Evolutionary conservation across 2,329 filamentous ascomycete species (phyloP), one percentile per base, ranked within the genome.

Genomic region (Sporothrix curviconia): DNA sequence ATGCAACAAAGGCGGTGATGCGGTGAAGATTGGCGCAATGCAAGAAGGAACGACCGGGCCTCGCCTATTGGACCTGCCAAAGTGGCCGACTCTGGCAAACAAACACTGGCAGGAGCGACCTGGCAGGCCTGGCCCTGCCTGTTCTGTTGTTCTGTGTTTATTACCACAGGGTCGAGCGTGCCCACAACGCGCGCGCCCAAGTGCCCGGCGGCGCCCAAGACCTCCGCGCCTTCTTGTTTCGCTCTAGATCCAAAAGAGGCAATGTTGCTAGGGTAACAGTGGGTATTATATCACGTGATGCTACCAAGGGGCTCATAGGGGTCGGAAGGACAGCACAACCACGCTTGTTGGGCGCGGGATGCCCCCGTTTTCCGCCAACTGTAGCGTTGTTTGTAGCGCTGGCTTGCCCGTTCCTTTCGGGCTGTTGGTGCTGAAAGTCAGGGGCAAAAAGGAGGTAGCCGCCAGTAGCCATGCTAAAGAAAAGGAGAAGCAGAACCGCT

Each of bases 201-300:
- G 24, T 7, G 32, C 47, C 47, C 30, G 47, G 32, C 14, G n/a
- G 12, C 9, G 32, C 32, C 32, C 47, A 50, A 50, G 15, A 40
- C n/a, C 7, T n/a, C 51, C 51, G 51, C 39, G 39, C 39, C 39
- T 15, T 8, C 14, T 19, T 28, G 47, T 57, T 57, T 57, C 47
- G 55, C 39, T 44, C 55, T 57, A 57, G 14, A n/a, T 9, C 55
- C 47, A 24, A 57, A 57, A 52, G 39, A 32, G 42, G 50, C 14
- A 36, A 43, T 42, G 49, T 51, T 57, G 55, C 43, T 43, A 53
- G 57, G 51, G 51, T 54, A 59, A 55, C 57, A 55, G 49, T 54
- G 56, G 32, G 51, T n/a, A 17, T 6, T 3, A 2, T 19, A 15
- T 57, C 47, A 57, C 55, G 55, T 57, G 55, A 50, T 15, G 1